Conservation (phyloP, 345 rosid genomes). For the Ceriops tagal region DNA sequence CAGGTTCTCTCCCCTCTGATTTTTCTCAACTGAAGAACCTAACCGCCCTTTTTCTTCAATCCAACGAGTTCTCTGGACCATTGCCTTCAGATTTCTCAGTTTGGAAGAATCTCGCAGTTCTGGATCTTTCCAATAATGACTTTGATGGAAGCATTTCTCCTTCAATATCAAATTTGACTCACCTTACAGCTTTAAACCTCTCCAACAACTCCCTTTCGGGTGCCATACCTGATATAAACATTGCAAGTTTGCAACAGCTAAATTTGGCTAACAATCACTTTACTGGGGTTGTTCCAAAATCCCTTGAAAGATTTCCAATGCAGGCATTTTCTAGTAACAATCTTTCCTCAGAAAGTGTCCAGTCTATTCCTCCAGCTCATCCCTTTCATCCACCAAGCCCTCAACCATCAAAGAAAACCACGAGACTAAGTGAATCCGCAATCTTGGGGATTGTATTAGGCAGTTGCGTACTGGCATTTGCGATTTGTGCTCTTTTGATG, state of each 20-base stretch:
- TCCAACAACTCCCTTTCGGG: slow-evolving; percentile 38
- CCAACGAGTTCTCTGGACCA: slow-evolving; percentile 35
- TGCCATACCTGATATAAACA: slow-evolving; percentile 29
- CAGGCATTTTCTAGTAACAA: slow-evolving; percentile 28
- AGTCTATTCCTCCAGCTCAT: slow-evolving; percentile 21
- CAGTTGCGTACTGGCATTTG: slow-evolving; percentile 18
- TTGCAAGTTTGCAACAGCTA: slow-evolving; percentile 22
- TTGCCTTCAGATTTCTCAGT: slow-evolving; percentile 30
- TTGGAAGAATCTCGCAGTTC: slow-evolving; percentile 31
- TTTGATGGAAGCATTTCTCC: slow-evolving; percentile 33
- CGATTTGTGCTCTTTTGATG: slow-evolving; percentile 17
- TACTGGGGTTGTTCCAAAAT: slow-evolving; percentile 16
- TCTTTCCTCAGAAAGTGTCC: slow-evolving; percentile 13
- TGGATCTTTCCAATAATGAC: slow-evolving; percentile 34
- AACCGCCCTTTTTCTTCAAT: slow-evolving; percentile 29
- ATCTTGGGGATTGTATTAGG: slow-evolving; percentile 29
- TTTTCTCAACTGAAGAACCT: slow-evolving; percentile 21
- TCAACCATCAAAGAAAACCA: slow-evolving; percentile 19
- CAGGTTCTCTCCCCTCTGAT: slow-evolving; percentile 38
- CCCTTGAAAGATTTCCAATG: slow-evolving; percentile 24
- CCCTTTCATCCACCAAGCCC: slow-evolving; percentile 22
- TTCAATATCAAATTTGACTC: slow-evolving; percentile 30
- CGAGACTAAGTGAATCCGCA: slow-evolving; percentile 19
- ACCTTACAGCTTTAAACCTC: slow-evolving; percentile 28
- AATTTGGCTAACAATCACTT: slow-evolving; percentile 22